phyloP scores from a whole-genome alignment of 2,329 filamentous ascomycete species.

The Colletotrichum simmondsii region DNA sequence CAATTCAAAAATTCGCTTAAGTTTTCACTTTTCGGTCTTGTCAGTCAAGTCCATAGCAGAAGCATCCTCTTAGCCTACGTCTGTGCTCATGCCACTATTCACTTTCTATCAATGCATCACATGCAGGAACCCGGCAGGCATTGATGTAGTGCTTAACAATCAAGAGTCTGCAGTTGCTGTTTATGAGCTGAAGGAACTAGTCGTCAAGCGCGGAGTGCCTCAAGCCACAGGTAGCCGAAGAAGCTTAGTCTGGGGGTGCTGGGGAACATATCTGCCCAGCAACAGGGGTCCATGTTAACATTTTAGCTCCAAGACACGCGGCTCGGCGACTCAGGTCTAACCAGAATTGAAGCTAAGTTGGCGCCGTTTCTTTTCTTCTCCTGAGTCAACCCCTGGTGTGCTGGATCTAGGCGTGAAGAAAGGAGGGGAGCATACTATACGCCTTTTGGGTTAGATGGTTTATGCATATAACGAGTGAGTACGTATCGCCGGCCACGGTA shows the following conservation, averaged over 20 bases:
- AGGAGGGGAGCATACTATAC: neutral
- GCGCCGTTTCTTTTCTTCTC: neutral
- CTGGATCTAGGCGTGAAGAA: neutral
- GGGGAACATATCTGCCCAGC: neutral
- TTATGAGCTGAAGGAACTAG: neutral
- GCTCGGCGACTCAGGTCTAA: neutral
- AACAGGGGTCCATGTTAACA: neutral
- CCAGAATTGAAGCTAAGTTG: neutral
- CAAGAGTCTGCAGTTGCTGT: neutral
- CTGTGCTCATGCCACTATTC: neutral
- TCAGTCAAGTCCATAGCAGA: neutral
- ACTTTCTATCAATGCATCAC: neutral
- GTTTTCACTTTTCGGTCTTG: neutral
- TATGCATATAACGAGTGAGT: slow-evolving; percentile 8
- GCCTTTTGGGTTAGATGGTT: neutral
- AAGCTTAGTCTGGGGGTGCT: neutral
- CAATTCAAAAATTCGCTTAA: neutral
- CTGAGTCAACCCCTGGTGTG: neutral
- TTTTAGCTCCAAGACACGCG: neutral
- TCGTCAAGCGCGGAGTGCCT: neutral
- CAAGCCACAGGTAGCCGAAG: neutral
- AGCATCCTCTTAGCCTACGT: neutral
- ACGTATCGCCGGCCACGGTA: neutral
- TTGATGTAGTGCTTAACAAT: neutral
- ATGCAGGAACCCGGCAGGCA: neutral